phyloP scores from a whole-genome alignment of 2,329 filamentous ascomycete species.

The Coniosporium uncinatum region DNA sequence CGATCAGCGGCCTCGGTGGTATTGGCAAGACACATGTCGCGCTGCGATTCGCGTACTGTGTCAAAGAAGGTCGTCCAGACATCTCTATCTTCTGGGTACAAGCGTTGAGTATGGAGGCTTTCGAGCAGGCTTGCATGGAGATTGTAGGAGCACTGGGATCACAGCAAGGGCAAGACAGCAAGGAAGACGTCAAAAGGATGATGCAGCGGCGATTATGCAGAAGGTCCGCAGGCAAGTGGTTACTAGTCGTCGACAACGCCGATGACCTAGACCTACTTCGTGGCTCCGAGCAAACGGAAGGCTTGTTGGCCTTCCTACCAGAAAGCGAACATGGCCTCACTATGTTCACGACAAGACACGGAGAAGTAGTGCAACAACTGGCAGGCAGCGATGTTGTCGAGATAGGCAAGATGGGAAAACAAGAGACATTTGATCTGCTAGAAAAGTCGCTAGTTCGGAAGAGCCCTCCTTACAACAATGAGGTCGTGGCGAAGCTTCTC shows the following conservation, averaged over 20 bases:
- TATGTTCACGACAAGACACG: slow-evolving; percentile 12
- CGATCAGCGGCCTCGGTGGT: slow-evolving; percentile 20
- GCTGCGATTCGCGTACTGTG: slow-evolving; percentile 19
- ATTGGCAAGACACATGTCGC: slow-evolving; percentile 23
- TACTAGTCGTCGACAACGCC: slow-evolving; percentile 15
- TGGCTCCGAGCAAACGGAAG: slow-evolving; percentile 3
- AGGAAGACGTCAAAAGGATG: slow-evolving; percentile 16
- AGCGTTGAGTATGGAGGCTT: slow-evolving; percentile 11
- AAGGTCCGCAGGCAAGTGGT: slow-evolving; percentile 9
- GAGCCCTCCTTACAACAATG: slow-evolving; percentile 1
- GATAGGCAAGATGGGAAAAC: slow-evolving; percentile 7
- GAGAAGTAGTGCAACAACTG: slow-evolving; percentile 8
- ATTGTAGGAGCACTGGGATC: slow-evolving; percentile 9
- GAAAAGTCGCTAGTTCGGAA: slow-evolving; percentile 6
- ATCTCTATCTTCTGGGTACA: slow-evolving; percentile 12
- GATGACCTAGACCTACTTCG: slow-evolving; percentile 10
- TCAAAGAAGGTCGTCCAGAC: slow-evolving; percentile 11
- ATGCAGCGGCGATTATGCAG: slow-evolving; percentile 14
- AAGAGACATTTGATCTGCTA: slow-evolving; percentile 9
- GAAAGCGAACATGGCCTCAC: slow-evolving; percentile 9
- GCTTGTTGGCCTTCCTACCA: slow-evolving; percentile 10
- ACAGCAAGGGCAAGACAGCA: slow-evolving; percentile 7
- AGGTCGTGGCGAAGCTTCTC: slow-evolving; percentile 6
- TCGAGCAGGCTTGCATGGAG: slow-evolving; percentile 9
- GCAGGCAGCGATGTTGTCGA: slow-evolving; percentile 9